Evolutionary conservation across 1,284 basidiomycete species (phyloP).

Genomic region (Austroboletus novae-zelandiae): DNA sequence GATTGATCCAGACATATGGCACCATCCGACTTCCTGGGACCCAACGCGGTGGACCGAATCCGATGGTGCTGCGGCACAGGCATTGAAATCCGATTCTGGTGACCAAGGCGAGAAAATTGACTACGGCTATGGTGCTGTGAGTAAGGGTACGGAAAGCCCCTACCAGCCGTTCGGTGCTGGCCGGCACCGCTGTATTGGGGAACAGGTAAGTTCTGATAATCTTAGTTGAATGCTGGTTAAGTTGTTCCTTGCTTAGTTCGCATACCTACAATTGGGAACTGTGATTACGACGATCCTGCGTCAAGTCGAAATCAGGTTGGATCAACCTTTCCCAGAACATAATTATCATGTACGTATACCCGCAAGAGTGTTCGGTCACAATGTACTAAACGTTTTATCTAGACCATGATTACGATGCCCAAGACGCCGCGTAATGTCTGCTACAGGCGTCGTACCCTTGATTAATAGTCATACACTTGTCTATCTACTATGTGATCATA

Average conservation of each 20-base stretch:
- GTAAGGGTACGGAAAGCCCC: conserved; percentile 87
- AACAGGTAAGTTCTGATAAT: neutral
- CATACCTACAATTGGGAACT: conserved; percentile 90
- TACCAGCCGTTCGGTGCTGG: conserved; percentile 98
- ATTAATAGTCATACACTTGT: conserved; percentile 12
- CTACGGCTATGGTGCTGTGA: conserved; percentile 93
- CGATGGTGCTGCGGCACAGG: conserved; percentile 72
- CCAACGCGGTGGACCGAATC: conserved; percentile 85
- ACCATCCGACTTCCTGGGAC: conserved; percentile 70
- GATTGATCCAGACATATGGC: conserved; percentile 87
- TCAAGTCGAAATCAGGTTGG: conserved; percentile 72
- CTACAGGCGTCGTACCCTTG: conserved; percentile 44
- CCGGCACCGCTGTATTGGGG: conserved; percentile 92
- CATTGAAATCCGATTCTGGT: conserved; percentile 72
- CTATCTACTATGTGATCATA: conserved; percentile 5
- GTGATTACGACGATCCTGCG: conserved; percentile 82
- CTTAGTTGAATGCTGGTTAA: neutral
- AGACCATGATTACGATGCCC: conserved; percentile 76
- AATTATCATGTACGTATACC: conserved; percentile 82
- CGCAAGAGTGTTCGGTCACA: neutral
- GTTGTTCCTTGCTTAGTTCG: conserved; percentile 59
- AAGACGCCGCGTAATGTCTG: conserved; percentile 48
- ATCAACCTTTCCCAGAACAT: conserved; percentile 68
- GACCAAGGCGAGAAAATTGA: conserved; percentile 86
- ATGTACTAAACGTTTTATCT: conserved; percentile 6